Percentiles rank a stretch among this genome's conserved stretches.
Evolutionary conservation across 352 stramenopile species (phyloP).

Genomic region (Phytophthora ohioensis): DNA sequence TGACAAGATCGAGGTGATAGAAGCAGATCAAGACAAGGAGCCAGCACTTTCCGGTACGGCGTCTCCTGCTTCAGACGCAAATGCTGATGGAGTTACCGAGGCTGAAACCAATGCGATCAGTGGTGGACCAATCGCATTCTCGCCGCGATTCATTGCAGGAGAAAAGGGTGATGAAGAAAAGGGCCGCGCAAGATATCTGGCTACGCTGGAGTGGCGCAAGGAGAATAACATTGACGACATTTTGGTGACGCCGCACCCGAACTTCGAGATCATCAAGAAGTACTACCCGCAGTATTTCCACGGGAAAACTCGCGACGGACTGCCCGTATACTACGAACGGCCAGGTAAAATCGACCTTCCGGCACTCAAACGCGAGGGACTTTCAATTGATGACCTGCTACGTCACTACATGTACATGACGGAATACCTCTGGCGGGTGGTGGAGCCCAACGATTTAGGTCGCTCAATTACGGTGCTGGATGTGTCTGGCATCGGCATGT

Average conservation of each 20-base stretch:
- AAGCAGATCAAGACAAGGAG: conserved; percentile 63
- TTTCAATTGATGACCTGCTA: conserved; percentile 90
- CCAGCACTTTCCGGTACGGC: conserved; percentile 26
- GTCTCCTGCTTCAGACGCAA: conserved; percentile 38
- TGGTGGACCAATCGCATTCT: conserved; percentile 77
- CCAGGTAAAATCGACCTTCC: conserved; percentile 88
- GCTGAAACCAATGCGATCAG: conserved; percentile 46
- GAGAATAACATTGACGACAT: conserved; percentile 91
- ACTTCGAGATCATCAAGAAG: conserved; percentile 91
- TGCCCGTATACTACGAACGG: conserved; percentile 88
- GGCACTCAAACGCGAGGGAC: conserved; percentile 84
- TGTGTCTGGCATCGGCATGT: conserved; percentile 89
- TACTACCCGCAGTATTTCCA: conserved; percentile 94
- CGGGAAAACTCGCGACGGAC: conserved; percentile 75
- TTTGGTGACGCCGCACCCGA: conserved; percentile 78
- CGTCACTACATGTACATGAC: conserved; percentile 94
- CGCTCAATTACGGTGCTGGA: conserved; percentile 88
- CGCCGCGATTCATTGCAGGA: conserved; percentile 78
- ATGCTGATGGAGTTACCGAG: conserved; percentile 20
- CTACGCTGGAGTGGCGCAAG: conserved; percentile 86
- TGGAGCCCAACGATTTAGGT: conserved; percentile 77
- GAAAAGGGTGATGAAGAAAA: conserved; percentile 90
- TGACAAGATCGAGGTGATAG: conserved; percentile 72
- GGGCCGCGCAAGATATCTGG: conserved; percentile 74
- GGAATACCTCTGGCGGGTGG: conserved; percentile 90